Evolutionary conservation across 176 grass and related monocot genomes (phyloP).

Genomic region (Musa beccarii): DNA sequence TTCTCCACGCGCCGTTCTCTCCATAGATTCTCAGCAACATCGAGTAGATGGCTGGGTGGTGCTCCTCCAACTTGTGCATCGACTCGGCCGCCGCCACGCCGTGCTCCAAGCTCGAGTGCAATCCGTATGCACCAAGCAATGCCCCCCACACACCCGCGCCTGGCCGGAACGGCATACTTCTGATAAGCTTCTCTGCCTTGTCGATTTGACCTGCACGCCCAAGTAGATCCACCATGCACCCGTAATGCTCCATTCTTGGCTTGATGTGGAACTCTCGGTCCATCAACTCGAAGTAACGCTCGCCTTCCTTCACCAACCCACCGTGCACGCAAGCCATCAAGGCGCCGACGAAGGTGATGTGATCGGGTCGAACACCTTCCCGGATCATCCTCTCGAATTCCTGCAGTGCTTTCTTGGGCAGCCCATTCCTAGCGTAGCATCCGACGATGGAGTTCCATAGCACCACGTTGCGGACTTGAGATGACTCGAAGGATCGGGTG

Average conservation of each 20-base stretch:
- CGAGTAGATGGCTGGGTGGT: constrained; percentile 8
- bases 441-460: constrained; percentile 3
- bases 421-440: constrained; percentile 6
- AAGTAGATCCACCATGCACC: not conserved
- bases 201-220: constrained; percentile 1
- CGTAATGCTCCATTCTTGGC: not conserved
- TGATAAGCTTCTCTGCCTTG: not conserved
- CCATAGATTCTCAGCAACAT: constrained; percentile 7
- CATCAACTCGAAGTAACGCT: not conserved
- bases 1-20: constrained; percentile 4
- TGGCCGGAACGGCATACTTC: not conserved
- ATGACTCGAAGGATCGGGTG: not conserved
- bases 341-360: constrained; percentile 2
- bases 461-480: not conserved
- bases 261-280: not conserved
- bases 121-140: not conserved
- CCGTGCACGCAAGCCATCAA: constrained; percentile 10
- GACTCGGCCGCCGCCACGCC: not conserved
- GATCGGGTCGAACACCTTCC: constrained; percentile 9
- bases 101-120: not conserved
- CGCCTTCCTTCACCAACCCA: constrained; percentile 1
- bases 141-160: constrained; percentile 1
- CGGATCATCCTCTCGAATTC: constrained; percentile 4
- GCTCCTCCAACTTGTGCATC: constrained; percentile 5
- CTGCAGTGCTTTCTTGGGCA: not conserved